A percentile compares a stretch with the other conserved stretches of the same genome.
Evolutionary conservation across 345 rosid genomes (phyloP).

Genomic region (Carallia brachiata): DNA sequence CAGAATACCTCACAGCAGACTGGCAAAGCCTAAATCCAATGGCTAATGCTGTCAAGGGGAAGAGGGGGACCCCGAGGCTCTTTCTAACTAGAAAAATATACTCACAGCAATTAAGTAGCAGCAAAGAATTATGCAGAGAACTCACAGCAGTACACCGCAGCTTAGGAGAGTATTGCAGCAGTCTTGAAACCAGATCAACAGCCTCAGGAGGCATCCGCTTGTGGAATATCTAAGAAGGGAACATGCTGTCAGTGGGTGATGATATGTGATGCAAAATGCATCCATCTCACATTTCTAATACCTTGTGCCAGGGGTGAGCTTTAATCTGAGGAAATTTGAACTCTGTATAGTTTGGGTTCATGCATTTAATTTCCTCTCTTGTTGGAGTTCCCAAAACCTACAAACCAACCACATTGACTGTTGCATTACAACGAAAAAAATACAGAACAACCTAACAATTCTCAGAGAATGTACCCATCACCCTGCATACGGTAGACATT

Average conservation of each 20-base stretch:
- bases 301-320: conserved; percentile 99
- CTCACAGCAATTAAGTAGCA: too few relatives aligned
- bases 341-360: conserved; percentile 97
- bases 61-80: too few relatives aligned
- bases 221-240: conserved; percentile 66
- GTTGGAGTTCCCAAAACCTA: conserved; percentile 98
- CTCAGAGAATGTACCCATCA: not conserved
- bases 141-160: conserved; percentile 88
- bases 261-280: not conserved
- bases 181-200: conserved; percentile 91
- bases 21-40: too few relatives aligned
- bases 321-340: conserved; percentile 96
- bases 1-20: too few relatives aligned
- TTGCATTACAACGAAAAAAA: conserved; percentile 7
- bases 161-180: conserved; percentile 95
- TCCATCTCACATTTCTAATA: conserved; percentile 22
- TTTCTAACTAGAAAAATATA: too few relatives aligned
- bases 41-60: too few relatives aligned
- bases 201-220: conserved; percentile 98
- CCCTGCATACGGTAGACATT: not conserved
- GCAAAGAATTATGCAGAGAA: not conserved
- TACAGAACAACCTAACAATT: not conserved
- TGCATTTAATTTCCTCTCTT: conserved; percentile 97
- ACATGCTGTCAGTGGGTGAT: not conserved
- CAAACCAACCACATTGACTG: conserved; percentile 3